Base-by-base conservation (phyloP, 2,329 filamentous ascomycete species). In the Colletotrichum spaethianum region DNA sequence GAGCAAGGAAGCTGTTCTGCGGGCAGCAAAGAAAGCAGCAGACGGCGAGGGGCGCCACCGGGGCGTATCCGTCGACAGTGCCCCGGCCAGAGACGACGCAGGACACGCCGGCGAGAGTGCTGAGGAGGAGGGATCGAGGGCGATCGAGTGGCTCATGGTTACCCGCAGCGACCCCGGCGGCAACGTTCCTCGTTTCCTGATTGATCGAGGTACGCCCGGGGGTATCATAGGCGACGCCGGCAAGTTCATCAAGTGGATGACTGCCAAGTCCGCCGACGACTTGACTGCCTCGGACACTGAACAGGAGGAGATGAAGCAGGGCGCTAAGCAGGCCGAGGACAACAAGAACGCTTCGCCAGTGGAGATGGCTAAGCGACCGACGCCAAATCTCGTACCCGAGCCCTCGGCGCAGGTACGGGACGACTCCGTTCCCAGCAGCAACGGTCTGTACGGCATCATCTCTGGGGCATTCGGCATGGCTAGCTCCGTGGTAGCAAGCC, bases 61-160 rank as follows among this genome's bases (percentile, higher is more conserved):
- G 72, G 38, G 75, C 18, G 23, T 61, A 16, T 74, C 73, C 7
- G 72, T 73, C n/a, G 66, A 68, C 60, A 73, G 70, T 31, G 66
- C 66, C 11, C 68, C 72, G 2, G 60, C 71, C 26, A 67, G 71
- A 60, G 76, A 71, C 73, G 80, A 82, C 48, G 76, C 82, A 14
- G 82, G 82, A 33, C 60, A 60, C 5, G 40, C 20, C 14, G 38
- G 38, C 4, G 70, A 73, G 3, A 74, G 65, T 4, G 68, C 69
- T 2, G 73, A 70, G 1, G 78, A 82, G 12, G 78, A 82, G 5
- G 79, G 75, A 1, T 79, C 83, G n/a, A 84, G 81, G 36, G 82
- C 85, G 33, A 80, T 98, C 1, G 95, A 98, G 80, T 98, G 95
- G 95, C 89, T 96, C 73, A 98, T 98, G 95, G 90, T 97, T 23